phyloP scores from a whole-genome alignment of 192 early-diverging fungal species.

The Mortierella hygrophila region DNA sequence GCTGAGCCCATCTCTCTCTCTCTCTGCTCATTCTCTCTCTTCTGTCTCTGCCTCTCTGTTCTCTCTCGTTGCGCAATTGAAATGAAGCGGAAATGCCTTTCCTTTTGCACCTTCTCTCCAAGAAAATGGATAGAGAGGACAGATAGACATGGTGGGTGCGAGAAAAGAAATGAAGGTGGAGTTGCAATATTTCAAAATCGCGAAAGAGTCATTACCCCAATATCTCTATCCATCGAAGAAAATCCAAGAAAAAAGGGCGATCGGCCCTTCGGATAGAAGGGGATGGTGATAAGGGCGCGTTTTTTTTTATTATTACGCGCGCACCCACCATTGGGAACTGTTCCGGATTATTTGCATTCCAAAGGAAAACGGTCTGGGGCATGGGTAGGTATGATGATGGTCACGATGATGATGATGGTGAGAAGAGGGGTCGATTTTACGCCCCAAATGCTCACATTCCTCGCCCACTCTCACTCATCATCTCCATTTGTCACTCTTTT shows the following conservation, averaged over 20 bases:
- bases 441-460: background rate
- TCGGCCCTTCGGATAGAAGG: too few species aligned
- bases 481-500: background rate
- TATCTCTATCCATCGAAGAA: background rate
- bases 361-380: background rate
- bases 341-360: background rate
- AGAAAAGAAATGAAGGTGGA: background rate
- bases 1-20: conserved; percentile 1
- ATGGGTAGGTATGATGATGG: background rate
- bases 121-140: background rate
- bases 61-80: background rate
- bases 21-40: background rate
- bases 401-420: background rate
- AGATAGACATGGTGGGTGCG: background rate
- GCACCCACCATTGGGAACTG: background rate
- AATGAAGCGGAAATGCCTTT: background rate
- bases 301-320: background rate
- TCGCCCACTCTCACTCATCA: background rate
- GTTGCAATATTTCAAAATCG: background rate
- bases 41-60: background rate
- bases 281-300: background rate
- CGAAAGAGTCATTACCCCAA: background rate
- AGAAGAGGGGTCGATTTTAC: background rate
- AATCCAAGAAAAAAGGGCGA: background rate
- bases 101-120: background rate